A percentile compares a stretch with the other conserved stretches of the same genome.
Evolutionary conservation across 2,329 filamentous ascomycete genomes (phyloP).

Genomic region (Aspergillus sp.): DNA sequence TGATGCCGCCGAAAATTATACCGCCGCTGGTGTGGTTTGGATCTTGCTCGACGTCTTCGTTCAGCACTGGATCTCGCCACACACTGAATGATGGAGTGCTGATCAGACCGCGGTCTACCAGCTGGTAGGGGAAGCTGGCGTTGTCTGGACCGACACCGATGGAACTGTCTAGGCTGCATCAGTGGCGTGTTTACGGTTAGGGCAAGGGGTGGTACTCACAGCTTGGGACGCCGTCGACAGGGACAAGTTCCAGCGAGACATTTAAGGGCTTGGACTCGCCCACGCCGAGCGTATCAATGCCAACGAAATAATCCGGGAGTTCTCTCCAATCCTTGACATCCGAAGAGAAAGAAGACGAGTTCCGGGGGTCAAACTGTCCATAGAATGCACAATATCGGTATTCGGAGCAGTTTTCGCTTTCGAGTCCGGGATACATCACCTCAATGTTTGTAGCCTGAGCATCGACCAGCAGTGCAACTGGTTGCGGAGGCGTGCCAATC

Average conservation of each 20-base stretch:
- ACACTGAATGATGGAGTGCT: slow-evolving; percentile 6
- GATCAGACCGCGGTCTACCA: slow-evolving; percentile 3
- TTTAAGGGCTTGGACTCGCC: background rate
- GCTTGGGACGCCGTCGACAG: background rate
- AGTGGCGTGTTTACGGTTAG: background rate
- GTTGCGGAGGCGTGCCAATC: slow-evolving; percentile 4
- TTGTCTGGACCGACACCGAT: background rate
- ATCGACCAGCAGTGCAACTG: slow-evolving; percentile 1
- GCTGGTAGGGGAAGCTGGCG: slow-evolving; percentile 5
- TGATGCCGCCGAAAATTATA: slow-evolving; percentile 8
- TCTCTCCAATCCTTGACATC: background rate
- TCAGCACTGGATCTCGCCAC: background rate
- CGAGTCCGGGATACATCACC: background rate
- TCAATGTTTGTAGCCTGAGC: background rate
- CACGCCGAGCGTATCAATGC: background rate
- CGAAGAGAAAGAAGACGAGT: slow-evolving; percentile 3
- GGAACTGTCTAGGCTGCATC: background rate
- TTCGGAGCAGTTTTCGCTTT: background rate
- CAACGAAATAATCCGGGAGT: background rate
- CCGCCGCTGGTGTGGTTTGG: background rate
- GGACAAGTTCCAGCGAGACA: background rate
- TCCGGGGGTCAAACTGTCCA: background rate
- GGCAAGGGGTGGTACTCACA: background rate
- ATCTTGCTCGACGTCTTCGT: background rate
- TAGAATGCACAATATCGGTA: background rate